Percentiles rank a stretch among this genome's conserved stretches.
phyloP scores from a whole-genome alignment of 2,329 filamentous ascomycete species.

The Aspergillus fructus region DNA sequence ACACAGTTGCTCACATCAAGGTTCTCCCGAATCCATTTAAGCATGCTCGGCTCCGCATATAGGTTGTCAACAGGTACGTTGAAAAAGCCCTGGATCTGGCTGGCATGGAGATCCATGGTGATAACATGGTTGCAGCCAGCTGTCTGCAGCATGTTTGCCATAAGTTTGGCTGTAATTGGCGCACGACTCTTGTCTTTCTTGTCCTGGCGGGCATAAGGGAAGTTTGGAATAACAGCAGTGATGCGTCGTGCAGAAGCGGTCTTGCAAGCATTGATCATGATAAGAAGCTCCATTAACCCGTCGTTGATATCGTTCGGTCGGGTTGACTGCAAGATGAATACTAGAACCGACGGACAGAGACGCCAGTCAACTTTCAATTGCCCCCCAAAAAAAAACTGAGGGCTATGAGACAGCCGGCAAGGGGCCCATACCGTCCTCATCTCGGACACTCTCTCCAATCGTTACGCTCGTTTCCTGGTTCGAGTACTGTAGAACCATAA shows the following conservation, averaged over 20 bases:
- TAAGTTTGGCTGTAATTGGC: constrained; percentile 93
- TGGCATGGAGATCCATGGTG: constrained; percentile 93
- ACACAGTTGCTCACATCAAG: constrained; percentile 78
- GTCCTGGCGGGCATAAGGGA: constrained; percentile 93
- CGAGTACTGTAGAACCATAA: constrained; percentile 67
- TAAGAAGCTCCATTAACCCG: constrained; percentile 94
- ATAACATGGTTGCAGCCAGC: constrained; percentile 92
- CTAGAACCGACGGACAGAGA: constrained; percentile 40
- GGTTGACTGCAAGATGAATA: constrained; percentile 95
- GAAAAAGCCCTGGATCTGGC: constrained; percentile 95
- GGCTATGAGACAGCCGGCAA: constrained; percentile 10
- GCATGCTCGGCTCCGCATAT: constrained; percentile 88
- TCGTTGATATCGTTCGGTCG: constrained; percentile 96
- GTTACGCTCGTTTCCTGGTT: constrained; percentile 69
- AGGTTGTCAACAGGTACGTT: constrained; percentile 79
- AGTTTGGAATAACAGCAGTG: constrained; percentile 93
- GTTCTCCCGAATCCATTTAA: constrained; percentile 89
- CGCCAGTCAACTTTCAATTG: constrained; percentile 10
- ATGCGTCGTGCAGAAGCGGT: constrained; percentile 83
- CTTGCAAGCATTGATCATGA: constrained; percentile 96
- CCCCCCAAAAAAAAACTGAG: constrained; percentile 1
- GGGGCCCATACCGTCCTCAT: constrained; percentile 75
- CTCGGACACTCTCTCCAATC: constrained; percentile 91
- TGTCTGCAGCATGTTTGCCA: constrained; percentile 96
- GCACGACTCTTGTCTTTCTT: constrained; percentile 96